These are phyloP conservation scores for Colletotrichum sp. DNA, from an alignment of 2,329 filamentous ascomycete species.

Conservation along the genomic window DNA sequence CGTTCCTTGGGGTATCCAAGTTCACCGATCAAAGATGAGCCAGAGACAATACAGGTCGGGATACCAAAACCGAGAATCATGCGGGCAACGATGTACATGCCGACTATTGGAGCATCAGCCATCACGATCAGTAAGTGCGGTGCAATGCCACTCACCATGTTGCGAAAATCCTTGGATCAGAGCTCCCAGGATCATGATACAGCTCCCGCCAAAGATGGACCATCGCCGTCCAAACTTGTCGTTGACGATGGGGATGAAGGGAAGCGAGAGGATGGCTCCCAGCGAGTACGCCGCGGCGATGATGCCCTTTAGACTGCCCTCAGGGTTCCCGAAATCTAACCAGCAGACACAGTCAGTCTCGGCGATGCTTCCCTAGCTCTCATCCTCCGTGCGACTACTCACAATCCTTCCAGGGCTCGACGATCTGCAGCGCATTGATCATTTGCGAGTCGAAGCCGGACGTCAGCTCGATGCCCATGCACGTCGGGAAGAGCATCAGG, in stretches of 20 bases:
- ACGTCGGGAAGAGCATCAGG: constrained; percentile 62
- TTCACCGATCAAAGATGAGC: constrained; percentile 64
- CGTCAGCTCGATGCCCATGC: constrained; percentile 64
- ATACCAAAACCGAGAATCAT: constrained; percentile 67
- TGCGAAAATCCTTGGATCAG: constrained; percentile 58
- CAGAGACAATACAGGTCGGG: constrained; percentile 63
- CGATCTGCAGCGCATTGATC: constrained; percentile 49
- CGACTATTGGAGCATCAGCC: constrained; percentile 26
- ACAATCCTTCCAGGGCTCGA: constrained; percentile 40
- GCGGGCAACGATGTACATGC: constrained; percentile 65
- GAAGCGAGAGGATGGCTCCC: constrained; percentile 62
- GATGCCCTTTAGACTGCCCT: constrained; percentile 54
- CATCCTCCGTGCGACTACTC: constrained; percentile 12
- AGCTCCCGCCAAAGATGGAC: constrained; percentile 61
- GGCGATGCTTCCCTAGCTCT: constrained; percentile 1
- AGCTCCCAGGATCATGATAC: constrained; percentile 59
- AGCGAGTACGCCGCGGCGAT: constrained; percentile 65
- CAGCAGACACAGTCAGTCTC: background rate
- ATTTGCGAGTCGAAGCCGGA: constrained; percentile 52
- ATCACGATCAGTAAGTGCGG: background rate
- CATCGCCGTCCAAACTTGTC: constrained; percentile 60
- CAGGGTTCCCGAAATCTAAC: constrained; percentile 48
- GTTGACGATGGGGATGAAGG: constrained; percentile 61
- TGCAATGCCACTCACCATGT: constrained; percentile 38
- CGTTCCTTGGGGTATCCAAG: constrained; percentile 66